A percentile compares a stretch with the other conserved stretches of the same genome.
Evolutionary conservation across 2,329 filamentous ascomycete species (phyloP).

Genomic region (Pyricularia pennisetigena): DNA sequence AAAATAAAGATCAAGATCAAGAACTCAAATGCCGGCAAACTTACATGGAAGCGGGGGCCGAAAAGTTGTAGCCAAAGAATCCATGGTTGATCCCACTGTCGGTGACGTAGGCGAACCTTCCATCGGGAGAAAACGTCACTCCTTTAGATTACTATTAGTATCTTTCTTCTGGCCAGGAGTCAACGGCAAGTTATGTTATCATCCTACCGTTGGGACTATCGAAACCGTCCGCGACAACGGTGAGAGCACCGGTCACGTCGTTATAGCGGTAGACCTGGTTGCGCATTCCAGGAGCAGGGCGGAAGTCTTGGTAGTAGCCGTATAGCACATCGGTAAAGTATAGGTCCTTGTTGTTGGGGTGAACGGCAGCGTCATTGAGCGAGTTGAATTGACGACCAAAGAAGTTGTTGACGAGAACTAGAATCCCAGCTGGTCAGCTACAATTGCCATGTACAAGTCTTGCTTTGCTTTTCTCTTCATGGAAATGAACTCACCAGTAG

Average conservation of each 20-base stretch:
- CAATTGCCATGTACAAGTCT: neutral
- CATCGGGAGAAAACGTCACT: constrained; percentile 44
- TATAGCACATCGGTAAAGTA: constrained; percentile 57
- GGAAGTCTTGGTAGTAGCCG: constrained; percentile 47
- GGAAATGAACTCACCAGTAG: constrained; percentile 24
- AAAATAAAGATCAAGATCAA: too few relatives aligned
- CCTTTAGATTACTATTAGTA: constrained; percentile 20
- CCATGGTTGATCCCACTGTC: constrained; percentile 40
- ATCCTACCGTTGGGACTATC: constrained; percentile 38
- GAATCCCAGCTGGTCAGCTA: constrained; percentile 1
- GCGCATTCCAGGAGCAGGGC: constrained; percentile 38
- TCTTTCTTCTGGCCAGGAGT: neutral
- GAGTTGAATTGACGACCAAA: constrained; percentile 51
- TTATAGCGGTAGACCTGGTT: constrained; percentile 51
- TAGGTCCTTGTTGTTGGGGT: constrained; percentile 44
- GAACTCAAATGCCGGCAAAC: constrained; percentile 10
- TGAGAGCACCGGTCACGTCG: constrained; percentile 36
- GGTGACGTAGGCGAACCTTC: constrained; percentile 41
- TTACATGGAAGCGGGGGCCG: constrained; percentile 36
- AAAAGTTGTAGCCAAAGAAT: constrained; percentile 29
- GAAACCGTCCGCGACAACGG: constrained; percentile 48
- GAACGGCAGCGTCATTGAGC: constrained; percentile 45
- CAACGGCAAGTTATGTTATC: neutral
- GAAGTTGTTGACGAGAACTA: constrained; percentile 46
- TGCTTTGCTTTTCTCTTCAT: fast-evolving